Evolutionary conservation across 1,284 basidiomycete genomes (phyloP).

Genomic region (Laetiporus sulphureus): DNA sequence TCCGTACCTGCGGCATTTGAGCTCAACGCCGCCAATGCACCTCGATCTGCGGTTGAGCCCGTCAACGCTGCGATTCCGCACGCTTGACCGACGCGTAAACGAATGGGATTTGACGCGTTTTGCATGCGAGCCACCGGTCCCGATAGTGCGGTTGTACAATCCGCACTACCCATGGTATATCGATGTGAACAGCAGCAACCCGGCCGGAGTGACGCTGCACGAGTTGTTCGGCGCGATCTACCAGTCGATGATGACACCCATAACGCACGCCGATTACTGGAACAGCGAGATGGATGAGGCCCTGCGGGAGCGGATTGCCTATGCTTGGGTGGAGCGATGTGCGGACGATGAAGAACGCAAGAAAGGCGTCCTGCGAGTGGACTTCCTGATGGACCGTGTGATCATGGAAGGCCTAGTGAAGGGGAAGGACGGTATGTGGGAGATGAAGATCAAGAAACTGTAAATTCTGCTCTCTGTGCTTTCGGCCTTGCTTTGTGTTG

Average conservation of each 20-base stretch:
- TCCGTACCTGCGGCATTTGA: constrained; percentile 29
- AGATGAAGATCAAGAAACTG: constrained; percentile 25
- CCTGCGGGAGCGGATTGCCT: constrained; percentile 17
- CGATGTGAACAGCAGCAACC: constrained; percentile 36
- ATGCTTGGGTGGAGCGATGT: constrained; percentile 20
- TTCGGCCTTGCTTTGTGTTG: no score
- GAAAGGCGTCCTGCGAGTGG: constrained; percentile 23
- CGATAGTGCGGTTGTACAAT: constrained; percentile 43
- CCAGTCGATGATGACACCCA: constrained; percentile 20
- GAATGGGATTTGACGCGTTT: constrained; percentile 36
- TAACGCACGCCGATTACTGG: constrained; percentile 23
- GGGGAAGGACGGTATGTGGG: constrained; percentile 26
- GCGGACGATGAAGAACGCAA: constrained; percentile 16
- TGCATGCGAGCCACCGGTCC: constrained; percentile 37
- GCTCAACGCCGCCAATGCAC: constrained; percentile 21
- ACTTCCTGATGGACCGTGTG: constrained; percentile 26
- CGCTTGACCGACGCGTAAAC: constrained; percentile 27
- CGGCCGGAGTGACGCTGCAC: constrained; percentile 46
- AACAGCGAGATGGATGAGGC: constrained; percentile 26
- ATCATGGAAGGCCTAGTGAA: constrained; percentile 25
- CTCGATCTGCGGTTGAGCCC: constrained; percentile 32
- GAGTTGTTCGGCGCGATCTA: constrained; percentile 42
- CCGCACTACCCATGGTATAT: constrained; percentile 52
- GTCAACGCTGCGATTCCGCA: constrained; percentile 33
- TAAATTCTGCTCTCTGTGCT: no score